phyloP scores from a whole-genome alignment of 1,284 basidiomycete species.

The Ustilago hordei region DNA sequence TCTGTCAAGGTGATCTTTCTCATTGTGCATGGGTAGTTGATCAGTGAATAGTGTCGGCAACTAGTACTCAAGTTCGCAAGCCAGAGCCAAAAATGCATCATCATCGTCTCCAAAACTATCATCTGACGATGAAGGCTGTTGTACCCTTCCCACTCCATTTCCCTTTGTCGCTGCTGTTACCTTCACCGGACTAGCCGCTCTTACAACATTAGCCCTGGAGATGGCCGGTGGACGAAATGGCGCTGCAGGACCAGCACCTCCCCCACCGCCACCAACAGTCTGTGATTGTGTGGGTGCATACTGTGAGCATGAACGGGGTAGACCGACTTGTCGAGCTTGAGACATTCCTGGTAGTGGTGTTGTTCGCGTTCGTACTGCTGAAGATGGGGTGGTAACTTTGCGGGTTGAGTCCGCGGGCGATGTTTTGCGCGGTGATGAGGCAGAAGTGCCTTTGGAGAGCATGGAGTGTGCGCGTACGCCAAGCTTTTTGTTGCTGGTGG shows the following conservation, averaged over 20 bases:
- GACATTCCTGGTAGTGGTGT: constrained; percentile 32
- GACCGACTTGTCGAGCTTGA: constrained; percentile 42
- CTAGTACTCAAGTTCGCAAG: constrained; percentile 45
- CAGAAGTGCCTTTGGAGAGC: constrained; percentile 11
- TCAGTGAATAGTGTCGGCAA: background rate
- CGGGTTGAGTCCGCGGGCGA: background rate
- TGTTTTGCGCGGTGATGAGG: constrained; percentile 28
- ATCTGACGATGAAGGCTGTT: constrained; percentile 27
- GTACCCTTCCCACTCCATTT: background rate
- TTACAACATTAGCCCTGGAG: constrained; percentile 2
- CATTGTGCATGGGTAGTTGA: background rate
- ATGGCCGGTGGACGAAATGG: constrained; percentile 44
- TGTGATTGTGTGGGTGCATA: constrained; percentile 16
- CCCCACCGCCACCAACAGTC: no score
- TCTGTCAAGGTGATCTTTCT: no score
- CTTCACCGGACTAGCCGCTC: constrained; percentile 9
- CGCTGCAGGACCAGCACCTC: constrained; percentile 22
- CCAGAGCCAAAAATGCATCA: constrained; percentile 40
- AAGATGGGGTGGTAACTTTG: background rate
- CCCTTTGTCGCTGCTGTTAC: background rate
- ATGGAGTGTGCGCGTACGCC: constrained; percentile 34
- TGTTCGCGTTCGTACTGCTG: constrained; percentile 14
- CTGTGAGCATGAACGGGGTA: constrained; percentile 40
- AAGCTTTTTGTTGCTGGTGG: constrained; percentile 29
- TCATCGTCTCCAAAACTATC: constrained; percentile 51